A percentile compares a stretch with the other conserved stretches of the same genome.
Conservation (phyloP, 1,139 yeast genomes). For the Yamadazyma taylorii region DNA sequence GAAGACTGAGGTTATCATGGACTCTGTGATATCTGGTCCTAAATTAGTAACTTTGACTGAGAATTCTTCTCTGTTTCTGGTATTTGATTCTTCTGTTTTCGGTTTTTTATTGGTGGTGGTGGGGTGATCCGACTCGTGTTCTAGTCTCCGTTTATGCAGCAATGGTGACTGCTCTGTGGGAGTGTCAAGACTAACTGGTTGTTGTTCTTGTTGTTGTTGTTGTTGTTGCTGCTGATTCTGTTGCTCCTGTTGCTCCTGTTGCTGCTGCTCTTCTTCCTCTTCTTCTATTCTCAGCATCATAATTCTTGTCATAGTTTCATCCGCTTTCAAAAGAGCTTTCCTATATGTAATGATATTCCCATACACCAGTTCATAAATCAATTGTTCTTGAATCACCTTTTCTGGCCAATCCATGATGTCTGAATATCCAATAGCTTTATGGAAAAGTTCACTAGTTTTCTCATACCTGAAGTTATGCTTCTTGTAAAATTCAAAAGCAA, state of each 20-base stretch:
- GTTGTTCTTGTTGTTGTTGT: no score
- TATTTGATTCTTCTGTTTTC: constrained; percentile 3
- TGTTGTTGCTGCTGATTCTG: no score
- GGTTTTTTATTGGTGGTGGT: constrained; percentile 1
- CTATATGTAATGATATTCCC: constrained; percentile 30
- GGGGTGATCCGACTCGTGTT: neutral
- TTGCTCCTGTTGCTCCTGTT: no score
- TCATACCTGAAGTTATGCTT: constrained; percentile 21
- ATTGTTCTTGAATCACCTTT: constrained; percentile 46
- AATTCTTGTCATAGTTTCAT: constrained; percentile 14
- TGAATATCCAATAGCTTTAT: constrained; percentile 29
- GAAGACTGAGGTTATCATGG: constrained; percentile 45
- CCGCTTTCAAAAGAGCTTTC: constrained; percentile 21
- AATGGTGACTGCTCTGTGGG: neutral
- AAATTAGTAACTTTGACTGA: constrained; percentile 50
- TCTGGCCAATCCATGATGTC: constrained; percentile 51
- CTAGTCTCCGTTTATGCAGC: neutral
- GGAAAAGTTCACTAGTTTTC: constrained; percentile 26
- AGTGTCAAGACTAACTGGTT: no score
- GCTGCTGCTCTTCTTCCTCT: constrained; percentile 3
- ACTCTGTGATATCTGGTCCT: constrained; percentile 28
- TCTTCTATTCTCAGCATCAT: neutral
- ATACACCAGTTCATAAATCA: constrained; percentile 36
- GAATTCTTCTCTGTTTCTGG: constrained; percentile 57
- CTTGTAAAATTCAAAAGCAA: constrained; percentile 39